These are phyloP conservation scores for Lodderomyces margitis DNA, from an alignment of 1,139 yeast genomes.

Conservation along the genomic window DNA sequence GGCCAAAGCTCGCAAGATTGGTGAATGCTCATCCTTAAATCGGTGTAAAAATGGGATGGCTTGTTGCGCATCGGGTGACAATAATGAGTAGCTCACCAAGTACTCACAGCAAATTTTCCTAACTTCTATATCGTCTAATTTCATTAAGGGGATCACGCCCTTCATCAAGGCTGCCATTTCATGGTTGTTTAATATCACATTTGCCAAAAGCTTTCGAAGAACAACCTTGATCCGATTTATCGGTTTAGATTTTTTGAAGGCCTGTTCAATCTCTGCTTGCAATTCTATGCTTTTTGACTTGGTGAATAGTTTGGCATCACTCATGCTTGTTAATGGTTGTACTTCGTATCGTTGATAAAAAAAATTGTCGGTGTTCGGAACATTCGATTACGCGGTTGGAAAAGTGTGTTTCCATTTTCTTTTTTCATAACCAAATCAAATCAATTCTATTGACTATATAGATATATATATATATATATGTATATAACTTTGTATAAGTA, in stretches of 20 bases:
- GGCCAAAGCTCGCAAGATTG: constrained; percentile 48
- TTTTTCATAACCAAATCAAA: neutral
- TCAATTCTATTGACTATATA: neutral
- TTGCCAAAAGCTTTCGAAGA: constrained; percentile 76
- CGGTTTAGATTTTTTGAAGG: constrained; percentile 53
- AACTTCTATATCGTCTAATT: constrained; percentile 66
- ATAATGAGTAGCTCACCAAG: constrained; percentile 56
- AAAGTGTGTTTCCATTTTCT: neutral
- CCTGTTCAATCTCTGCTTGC: constrained; percentile 52
- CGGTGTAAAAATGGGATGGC: constrained; percentile 56
- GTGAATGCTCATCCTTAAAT: constrained; percentile 44
- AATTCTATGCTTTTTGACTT: constrained; percentile 54
- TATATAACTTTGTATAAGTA: no score
- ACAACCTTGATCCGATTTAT: constrained; percentile 53
- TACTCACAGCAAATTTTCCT: constrained; percentile 67
- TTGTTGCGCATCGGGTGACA: constrained; percentile 53
- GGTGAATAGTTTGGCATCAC: constrained; percentile 43
- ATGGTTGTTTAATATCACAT: constrained; percentile 76
- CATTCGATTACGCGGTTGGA: neutral
- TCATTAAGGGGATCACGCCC: constrained; percentile 62
- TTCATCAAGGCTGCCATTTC: constrained; percentile 70
- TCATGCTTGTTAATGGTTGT: constrained; percentile 26
- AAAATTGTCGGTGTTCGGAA: neutral
- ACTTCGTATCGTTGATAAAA: neutral
- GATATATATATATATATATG: no score